Evolutionary conservation across 176 grass and related monocot genomes (phyloP).

Genomic region (Carex myosuroides): DNA sequence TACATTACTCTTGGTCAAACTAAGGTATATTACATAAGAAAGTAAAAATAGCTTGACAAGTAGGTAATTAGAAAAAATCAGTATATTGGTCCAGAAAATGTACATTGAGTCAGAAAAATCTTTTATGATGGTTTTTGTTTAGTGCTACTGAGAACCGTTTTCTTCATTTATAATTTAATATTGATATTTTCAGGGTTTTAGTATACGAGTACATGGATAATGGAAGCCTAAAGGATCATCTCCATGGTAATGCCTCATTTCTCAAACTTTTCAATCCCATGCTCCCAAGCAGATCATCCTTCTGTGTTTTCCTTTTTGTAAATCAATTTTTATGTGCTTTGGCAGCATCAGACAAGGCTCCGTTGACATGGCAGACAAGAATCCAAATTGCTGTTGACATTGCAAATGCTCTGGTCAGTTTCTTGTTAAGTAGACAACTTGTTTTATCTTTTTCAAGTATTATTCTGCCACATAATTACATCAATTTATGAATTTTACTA

Average conservation of each 20-base stretch:
- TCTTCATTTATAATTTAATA: constrained; percentile 10
- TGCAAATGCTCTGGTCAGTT: constrained; percentile 88
- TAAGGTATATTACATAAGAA: not conserved
- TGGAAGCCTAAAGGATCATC: constrained; percentile 79
- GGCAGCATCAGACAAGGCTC: constrained; percentile 49
- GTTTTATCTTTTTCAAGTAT: not conserved
- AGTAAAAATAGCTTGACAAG: constrained; percentile 6
- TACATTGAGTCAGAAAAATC: not conserved
- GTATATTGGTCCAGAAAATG: not conserved
- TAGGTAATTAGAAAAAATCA: not conserved
- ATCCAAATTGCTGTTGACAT: constrained; percentile 88
- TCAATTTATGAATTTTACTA: not conserved
- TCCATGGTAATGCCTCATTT: constrained; percentile 68
- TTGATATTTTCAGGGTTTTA: constrained; percentile 53
- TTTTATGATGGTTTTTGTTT: not conserved
- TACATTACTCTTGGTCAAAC: not conserved
- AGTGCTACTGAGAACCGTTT: not conserved
- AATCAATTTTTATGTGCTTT: constrained; percentile 30
- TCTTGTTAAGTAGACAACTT: not conserved
- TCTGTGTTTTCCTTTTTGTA: not conserved
- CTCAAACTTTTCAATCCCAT: constrained; percentile 13
- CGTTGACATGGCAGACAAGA: constrained; percentile 77
- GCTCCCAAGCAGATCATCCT: not conserved
- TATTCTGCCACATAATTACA: not conserved
- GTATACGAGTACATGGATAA: constrained; percentile 94